Evolutionary conservation across 1,284 basidiomycete species (phyloP).

Genomic region (Leucoagaricus sp.): DNA sequence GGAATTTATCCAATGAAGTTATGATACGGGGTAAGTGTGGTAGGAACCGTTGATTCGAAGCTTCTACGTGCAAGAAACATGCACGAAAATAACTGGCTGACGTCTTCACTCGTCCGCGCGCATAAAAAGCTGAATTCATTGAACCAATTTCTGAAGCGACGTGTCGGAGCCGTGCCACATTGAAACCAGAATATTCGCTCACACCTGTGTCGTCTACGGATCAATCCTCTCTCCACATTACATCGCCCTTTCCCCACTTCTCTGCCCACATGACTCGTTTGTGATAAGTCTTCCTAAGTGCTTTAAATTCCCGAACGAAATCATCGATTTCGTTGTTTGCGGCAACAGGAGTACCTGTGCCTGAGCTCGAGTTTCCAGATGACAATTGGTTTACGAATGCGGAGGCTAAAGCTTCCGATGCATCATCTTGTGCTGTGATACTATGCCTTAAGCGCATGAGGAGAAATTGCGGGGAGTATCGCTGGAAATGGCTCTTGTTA

Average conservation of each 20-base stretch:
- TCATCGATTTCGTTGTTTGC: constrained; percentile 72
- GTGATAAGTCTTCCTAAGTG: constrained; percentile 83
- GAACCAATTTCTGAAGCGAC: neutral
- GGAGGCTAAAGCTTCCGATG: constrained; percentile 80
- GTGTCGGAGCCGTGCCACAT: neutral
- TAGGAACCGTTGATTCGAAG: neutral
- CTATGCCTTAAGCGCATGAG: constrained; percentile 85
- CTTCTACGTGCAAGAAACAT: neutral
- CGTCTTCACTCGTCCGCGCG: neutral
- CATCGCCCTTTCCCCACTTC: constrained; percentile 81
- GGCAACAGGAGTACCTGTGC: constrained; percentile 39
- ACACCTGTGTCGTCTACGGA: neutral
- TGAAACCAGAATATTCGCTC: neutral
- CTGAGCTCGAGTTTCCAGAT: constrained; percentile 22
- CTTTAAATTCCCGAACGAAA: constrained; percentile 87
- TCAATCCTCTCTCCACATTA: constrained; percentile 65
- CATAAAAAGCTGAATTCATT: too few relatives aligned
- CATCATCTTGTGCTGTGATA: constrained; percentile 85
- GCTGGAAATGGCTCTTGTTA: constrained; percentile 45
- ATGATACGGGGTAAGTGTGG: neutral
- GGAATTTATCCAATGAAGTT: neutral
- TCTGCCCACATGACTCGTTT: constrained; percentile 89
- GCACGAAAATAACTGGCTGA: neutral
- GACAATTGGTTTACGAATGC: constrained; percentile 67
- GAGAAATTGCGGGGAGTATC: constrained; percentile 83